phyloP scores from a whole-genome alignment of 2,329 filamentous ascomycete genomes.

The Aspergillus thermomutatus region DNA sequence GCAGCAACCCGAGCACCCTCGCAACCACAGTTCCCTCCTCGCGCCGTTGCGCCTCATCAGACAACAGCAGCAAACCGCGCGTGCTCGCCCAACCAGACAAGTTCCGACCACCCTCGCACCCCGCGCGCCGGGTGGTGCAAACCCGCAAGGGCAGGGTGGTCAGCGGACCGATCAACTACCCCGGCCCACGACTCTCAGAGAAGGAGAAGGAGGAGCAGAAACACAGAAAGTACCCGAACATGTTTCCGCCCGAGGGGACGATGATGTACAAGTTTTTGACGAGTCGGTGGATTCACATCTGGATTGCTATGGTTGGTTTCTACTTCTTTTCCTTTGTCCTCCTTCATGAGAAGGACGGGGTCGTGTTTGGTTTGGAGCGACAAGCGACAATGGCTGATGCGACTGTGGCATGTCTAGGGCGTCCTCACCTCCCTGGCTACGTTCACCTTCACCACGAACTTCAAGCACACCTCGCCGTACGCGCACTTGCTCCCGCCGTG shows the following conservation, averaged over 20 bases:
- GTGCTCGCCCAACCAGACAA: slow-evolving; percentile 82
- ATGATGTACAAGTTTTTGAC: slow-evolving; percentile 83
- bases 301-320: slow-evolving; percentile 69
- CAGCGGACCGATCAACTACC: slow-evolving; percentile 61
- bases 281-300: slow-evolving; percentile 71
- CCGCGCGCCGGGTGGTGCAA: slow-evolving; percentile 61
- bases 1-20: slow-evolving; percentile 9
- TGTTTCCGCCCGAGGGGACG: slow-evolving; percentile 80
- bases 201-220: slow-evolving; percentile 65
- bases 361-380: not conserved
- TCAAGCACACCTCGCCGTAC: slow-evolving; percentile 74
- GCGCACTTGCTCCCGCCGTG: slow-evolving; percentile 71
- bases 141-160: slow-evolving; percentile 29
- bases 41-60: slow-evolving; percentile 26
- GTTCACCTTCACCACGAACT: slow-evolving; percentile 74
- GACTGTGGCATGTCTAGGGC: slow-evolving; percentile 42
- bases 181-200: slow-evolving; percentile 64
- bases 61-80: slow-evolving; percentile 51
- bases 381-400: not conserved
- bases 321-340: slow-evolving; percentile 9
- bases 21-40: slow-evolving; percentile 10
- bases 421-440: slow-evolving; percentile 67
- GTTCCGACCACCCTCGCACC: slow-evolving; percentile 91
- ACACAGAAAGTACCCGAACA: slow-evolving; percentile 75
- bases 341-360: not conserved